phyloP scores from a whole-genome alignment of 805 yeast genomes.

The Candida nanaspora region DNA sequence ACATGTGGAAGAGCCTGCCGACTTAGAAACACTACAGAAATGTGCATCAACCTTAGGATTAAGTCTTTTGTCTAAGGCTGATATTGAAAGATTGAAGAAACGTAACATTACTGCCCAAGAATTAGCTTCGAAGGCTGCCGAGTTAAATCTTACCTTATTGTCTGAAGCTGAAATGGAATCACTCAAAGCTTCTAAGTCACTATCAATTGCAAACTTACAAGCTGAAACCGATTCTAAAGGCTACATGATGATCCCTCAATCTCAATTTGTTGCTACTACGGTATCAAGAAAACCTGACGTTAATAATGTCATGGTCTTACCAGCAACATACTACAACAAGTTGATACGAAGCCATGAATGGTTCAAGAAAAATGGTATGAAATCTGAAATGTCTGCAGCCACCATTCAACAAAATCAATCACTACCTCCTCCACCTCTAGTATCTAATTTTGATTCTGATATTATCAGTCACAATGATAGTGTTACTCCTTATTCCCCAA shows the following conservation, averaged over 20 bases:
- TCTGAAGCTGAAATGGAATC: constrained; percentile 17
- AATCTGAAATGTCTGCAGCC: constrained; percentile 1
- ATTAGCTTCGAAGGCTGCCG: constrained; percentile 31
- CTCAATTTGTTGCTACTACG: constrained; percentile 58
- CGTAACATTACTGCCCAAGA: constrained; percentile 24
- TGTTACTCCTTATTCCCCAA: background rate
- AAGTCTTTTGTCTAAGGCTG: constrained; percentile 24
- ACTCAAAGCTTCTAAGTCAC: constrained; percentile 7
- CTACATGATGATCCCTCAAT: constrained; percentile 47
- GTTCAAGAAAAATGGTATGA: constrained; percentile 15
- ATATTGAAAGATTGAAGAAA: constrained; percentile 22
- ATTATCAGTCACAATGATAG: background rate
- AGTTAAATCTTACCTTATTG: constrained; percentile 31
- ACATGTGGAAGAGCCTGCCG: no score
- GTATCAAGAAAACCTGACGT: constrained; percentile 47
- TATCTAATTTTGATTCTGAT: background rate
- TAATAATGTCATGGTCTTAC: constrained; percentile 53
- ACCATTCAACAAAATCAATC: constrained; percentile 3
- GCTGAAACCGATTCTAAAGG: constrained; percentile 39
- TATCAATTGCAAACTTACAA: constrained; percentile 21
- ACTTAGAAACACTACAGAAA: constrained; percentile 7
- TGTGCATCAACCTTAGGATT: constrained; percentile 25
- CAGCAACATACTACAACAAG: constrained; percentile 56
- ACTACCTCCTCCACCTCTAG: background rate
- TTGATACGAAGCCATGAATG: constrained; percentile 37